A percentile compares a stretch with the other conserved stretches of the same genome.
These are phyloP conservation scores for Pyricularia grisea DNA, from an alignment of 2,329 filamentous ascomycete genomes.

Conservation along the genomic window DNA sequence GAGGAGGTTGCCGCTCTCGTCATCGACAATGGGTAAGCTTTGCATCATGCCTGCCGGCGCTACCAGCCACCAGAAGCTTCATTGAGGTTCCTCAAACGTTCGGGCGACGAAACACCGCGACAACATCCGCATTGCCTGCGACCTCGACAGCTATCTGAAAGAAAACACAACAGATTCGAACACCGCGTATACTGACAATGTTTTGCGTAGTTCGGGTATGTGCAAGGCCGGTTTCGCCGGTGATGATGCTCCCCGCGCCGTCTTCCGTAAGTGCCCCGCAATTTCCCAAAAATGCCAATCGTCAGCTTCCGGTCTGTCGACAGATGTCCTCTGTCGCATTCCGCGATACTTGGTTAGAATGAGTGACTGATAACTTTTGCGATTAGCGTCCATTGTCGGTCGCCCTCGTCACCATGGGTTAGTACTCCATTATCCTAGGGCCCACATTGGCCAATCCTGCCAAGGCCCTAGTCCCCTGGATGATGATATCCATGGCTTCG, in stretches of 20 bases:
- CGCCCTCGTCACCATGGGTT: slow-evolving; percentile 99
- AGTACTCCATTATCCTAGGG: slow-evolving; percentile 29
- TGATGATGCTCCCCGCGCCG: slow-evolving; percentile 99
- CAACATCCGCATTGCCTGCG: not conserved
- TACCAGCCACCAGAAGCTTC: not conserved
- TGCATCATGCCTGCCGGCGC: slow-evolving; percentile 21
- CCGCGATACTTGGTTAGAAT: not conserved
- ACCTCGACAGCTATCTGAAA: not conserved
- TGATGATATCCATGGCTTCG: not conserved
- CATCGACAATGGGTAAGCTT: slow-evolving; percentile 99
- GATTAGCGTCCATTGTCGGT: slow-evolving; percentile 92
- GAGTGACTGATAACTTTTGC: slow-evolving; percentile 11
- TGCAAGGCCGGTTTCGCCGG: slow-evolving; percentile 99
- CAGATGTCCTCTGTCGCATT: not conserved
- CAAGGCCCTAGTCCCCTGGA: not conserved
- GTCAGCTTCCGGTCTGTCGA: not conserved
- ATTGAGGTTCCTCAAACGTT: not conserved
- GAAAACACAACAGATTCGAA: slow-evolving; percentile 14
- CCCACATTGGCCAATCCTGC: not conserved
- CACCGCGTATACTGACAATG: slow-evolving; percentile 26
- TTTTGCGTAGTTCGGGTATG: slow-evolving; percentile 83
- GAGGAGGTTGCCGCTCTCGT: slow-evolving; percentile 99
- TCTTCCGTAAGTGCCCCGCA: slow-evolving; percentile 83
- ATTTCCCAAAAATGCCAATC: slow-evolving; percentile 4
- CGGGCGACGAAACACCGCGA: not conserved